Evolutionary conservation across 2,329 filamentous ascomycete genomes (phyloP).

Genomic region (Aureobasidium sp.): DNA sequence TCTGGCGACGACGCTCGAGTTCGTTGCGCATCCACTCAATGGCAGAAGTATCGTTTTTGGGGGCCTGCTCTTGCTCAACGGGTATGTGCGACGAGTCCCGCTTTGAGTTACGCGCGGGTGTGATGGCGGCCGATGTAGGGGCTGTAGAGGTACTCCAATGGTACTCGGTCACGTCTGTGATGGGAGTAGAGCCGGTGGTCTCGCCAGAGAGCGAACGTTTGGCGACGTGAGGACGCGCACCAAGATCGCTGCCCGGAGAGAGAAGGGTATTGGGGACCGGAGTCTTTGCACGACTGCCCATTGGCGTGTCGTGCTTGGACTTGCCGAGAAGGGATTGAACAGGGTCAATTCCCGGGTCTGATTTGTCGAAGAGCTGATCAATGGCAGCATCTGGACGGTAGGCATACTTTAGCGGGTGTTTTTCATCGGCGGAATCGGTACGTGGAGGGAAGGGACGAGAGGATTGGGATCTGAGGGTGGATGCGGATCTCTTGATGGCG

Average conservation of each 20-base stretch:
- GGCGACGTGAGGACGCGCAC: slow-evolving; percentile 12
- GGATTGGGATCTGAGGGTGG: background rate
- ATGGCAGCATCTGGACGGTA: slow-evolving; percentile 21
- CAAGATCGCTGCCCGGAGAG: background rate
- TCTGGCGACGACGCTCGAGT: slow-evolving; percentile 28
- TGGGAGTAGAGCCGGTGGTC: slow-evolving; percentile 30
- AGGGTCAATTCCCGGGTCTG: background rate
- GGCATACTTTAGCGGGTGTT: slow-evolving; percentile 17
- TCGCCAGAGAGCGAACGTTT: slow-evolving; percentile 24
- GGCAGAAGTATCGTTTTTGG: slow-evolving; percentile 30
- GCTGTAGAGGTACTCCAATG: slow-evolving; percentile 32
- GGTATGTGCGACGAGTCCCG: slow-evolving; percentile 27
- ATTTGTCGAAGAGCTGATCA: slow-evolving; percentile 19
- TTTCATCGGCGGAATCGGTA: background rate
- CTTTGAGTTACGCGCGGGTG: slow-evolving; percentile 32
- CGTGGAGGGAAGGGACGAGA: background rate
- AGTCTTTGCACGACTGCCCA: slow-evolving; percentile 26
- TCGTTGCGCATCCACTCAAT: slow-evolving; percentile 38
- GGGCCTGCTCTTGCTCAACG: slow-evolving; percentile 20
- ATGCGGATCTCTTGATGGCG: slow-evolving; percentile 20
- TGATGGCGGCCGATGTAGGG: slow-evolving; percentile 33
- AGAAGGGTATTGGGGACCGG: background rate
- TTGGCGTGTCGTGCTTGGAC: slow-evolving; percentile 22
- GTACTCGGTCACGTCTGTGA: slow-evolving; percentile 33
- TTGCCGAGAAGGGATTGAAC: slow-evolving; percentile 11